A percentile compares a stretch with the other conserved stretches of the same genome.
phyloP scores from a whole-genome alignment of 139 green algal genomes.

The Tetratostichococcus sp. region DNA sequence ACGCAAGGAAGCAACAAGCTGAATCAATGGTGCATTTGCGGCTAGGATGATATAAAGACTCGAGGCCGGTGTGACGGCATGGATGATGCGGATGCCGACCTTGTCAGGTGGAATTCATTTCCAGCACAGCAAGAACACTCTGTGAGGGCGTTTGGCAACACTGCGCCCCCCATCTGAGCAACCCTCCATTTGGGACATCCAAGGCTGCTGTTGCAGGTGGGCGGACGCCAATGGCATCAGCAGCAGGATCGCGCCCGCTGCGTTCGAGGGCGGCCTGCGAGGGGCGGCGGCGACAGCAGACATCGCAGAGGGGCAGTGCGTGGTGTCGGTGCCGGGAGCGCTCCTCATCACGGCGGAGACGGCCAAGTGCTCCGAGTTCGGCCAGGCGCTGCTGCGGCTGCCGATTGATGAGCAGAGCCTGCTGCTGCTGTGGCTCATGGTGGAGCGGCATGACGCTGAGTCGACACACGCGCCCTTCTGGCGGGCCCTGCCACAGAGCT shows the following conservation, averaged over 20 bases:
- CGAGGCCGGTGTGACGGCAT: too few species aligned
- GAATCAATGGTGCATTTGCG: too few species aligned
- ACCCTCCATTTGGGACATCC: too few species aligned
- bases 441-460: conserved; percentile 47
- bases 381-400: background rate
- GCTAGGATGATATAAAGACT: too few species aligned
- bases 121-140: too few species aligned
- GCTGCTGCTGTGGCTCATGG: conserved; percentile 50
- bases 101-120: too few species aligned
- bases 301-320: background rate
- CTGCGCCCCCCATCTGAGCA: too few species aligned
- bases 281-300: too few species aligned
- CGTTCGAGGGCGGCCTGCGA: background rate
- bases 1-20: too few species aligned
- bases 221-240: background rate
- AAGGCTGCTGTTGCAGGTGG: background rate
- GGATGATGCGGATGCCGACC: too few species aligned
- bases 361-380: background rate
- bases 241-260: background rate
- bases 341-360: background rate
- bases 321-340: background rate
- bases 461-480: conserved; percentile 36
- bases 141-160: too few species aligned
- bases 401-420: conserved; percentile 15
- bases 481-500: conserved; percentile 29